A percentile compares a stretch with the other conserved stretches of the same genome.
Evolutionary conservation across 2,329 filamentous ascomycete genomes (phyloP).

Genomic region (Diaporthe capsici): DNA sequence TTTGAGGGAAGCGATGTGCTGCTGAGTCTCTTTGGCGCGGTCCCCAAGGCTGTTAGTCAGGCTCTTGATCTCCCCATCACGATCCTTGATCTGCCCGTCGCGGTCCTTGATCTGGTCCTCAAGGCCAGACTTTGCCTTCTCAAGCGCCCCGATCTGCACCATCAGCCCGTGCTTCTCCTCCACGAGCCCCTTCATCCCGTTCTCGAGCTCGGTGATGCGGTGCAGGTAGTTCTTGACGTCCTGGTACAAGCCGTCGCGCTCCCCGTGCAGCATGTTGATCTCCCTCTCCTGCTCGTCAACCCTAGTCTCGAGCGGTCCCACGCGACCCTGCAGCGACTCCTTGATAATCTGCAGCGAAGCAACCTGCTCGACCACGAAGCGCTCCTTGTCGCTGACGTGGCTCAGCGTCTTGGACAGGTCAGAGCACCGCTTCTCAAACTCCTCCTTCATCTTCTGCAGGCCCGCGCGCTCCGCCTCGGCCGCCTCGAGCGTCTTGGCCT

Average conservation of each 20-base stretch:
- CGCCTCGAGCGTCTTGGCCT: slow-evolving; percentile 37
- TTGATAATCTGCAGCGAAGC: slow-evolving; percentile 45
- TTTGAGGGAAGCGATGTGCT: slow-evolving; percentile 36
- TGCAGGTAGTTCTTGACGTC: slow-evolving; percentile 39
- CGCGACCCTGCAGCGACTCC: slow-evolving; percentile 39
- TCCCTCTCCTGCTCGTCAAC: slow-evolving; percentile 42
- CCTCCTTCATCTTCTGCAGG: slow-evolving; percentile 36
- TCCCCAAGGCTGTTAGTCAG: slow-evolving; percentile 33
- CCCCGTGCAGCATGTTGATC: slow-evolving; percentile 29
- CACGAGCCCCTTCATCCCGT: slow-evolving; percentile 40
- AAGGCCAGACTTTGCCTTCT: slow-evolving; percentile 35
- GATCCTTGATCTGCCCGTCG: slow-evolving; percentile 31
- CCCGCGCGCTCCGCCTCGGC: slow-evolving; percentile 35
- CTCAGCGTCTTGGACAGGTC: slow-evolving; percentile 38
- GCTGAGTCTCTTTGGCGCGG: slow-evolving; percentile 33
- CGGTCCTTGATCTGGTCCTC: slow-evolving; percentile 26
- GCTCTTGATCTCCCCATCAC: slow-evolving; percentile 30
- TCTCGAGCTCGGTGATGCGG: slow-evolving; percentile 43
- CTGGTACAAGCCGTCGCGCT: slow-evolving; percentile 36
- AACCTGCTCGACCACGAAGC: slow-evolving; percentile 39
- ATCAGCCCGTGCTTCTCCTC: slow-evolving; percentile 39
- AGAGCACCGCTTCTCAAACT: slow-evolving; percentile 40
- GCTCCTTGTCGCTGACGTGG: slow-evolving; percentile 41
- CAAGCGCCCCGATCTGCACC: slow-evolving; percentile 41
- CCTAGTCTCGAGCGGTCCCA: slow-evolving; percentile 43